Conservation (phyloP, 805 yeast genomes). For the Jamesozyma hellenica region DNA sequence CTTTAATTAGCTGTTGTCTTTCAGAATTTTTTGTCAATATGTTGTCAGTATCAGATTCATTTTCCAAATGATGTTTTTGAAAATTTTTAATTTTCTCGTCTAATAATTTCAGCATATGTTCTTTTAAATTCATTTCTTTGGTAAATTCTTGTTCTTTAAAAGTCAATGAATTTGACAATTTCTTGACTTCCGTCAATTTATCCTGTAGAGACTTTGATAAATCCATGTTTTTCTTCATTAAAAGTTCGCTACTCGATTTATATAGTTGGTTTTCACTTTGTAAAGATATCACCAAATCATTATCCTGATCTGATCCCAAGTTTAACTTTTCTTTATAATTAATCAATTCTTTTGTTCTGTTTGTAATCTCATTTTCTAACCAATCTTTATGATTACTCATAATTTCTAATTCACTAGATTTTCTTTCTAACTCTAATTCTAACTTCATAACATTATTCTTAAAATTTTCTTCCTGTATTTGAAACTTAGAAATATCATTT, state of each 20-base stretch:
- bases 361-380: conserved; percentile 13
- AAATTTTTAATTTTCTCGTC: conserved; percentile 29
- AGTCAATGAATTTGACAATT: conserved; percentile 36
- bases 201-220: conserved; percentile 34
- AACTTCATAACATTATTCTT: neutral
- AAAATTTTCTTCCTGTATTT: neutral
- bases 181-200: conserved; percentile 36
- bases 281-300: conserved; percentile 25
- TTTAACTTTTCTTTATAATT: conserved; percentile 9
- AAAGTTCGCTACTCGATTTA: conserved; percentile 19
- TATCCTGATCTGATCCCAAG: conserved; percentile 5
- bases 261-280: conserved; percentile 3
- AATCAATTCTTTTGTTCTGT: conserved; percentile 6
- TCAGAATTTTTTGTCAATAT: neutral
- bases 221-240: conserved; percentile 31
- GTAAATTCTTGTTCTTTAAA: conserved; percentile 40
- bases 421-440: conserved; percentile 1
- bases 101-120: conserved; percentile 37
- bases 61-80: conserved; percentile 37
- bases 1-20: conserved; percentile 25
- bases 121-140: conserved; percentile 51
- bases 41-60: conserved; percentile 35
- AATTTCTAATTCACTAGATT: conserved; percentile 8
- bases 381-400: conserved; percentile 26
- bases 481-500: neutral